Base-by-base conservation (phyloP, 345 rosid species). In the Populus alba region DNA sequence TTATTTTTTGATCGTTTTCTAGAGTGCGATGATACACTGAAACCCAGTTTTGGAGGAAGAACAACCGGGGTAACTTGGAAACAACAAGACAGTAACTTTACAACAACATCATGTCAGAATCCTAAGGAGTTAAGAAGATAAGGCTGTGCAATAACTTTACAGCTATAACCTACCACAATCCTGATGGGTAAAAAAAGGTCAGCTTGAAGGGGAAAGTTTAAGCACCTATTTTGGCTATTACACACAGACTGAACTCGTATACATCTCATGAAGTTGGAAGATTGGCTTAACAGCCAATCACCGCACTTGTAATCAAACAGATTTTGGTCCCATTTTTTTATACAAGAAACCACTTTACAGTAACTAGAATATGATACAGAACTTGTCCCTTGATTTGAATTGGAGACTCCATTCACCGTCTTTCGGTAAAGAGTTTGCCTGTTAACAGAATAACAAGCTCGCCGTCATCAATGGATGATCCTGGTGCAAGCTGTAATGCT, bases 391-490 rank as follows among this genome's bases (percentile, higher is more conserved):
- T 35, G 70, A 45, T 33, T 47, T 16, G 25, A 16, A 49, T 77
- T 20, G 47, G 0, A 45, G 31, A 55, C 16, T 33, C 67, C 67
- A 61, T 37, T 13, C 7, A 45, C 55, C 35, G 70, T 13, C 71
- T 66, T 68, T 55, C 11, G 1, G 20, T 47, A 25, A 17, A 37
- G 16, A 75, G 75, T 79, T 83, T 70, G 53, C 87, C 80, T 31
- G 85, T 68, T 77, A 91, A 83, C 69, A 86, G 80, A 71, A 86
- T 75, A 78, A 80, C 70, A 23, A 86, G 84, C 81, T 87, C 93
- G 37, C 66, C 79, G 72, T 88, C 89, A 18, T 81, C 82, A 45
- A 87, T 77, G 72, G 82, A 86, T 16, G 88, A 78, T 77, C 85
- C 82, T 43, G 87, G 81, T 76, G 79, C 83, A 61, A 88, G 85